These are phyloP conservation scores for Hibiscus trionum DNA, from an alignment of 345 rosid species.

Conservation along the genomic window DNA sequence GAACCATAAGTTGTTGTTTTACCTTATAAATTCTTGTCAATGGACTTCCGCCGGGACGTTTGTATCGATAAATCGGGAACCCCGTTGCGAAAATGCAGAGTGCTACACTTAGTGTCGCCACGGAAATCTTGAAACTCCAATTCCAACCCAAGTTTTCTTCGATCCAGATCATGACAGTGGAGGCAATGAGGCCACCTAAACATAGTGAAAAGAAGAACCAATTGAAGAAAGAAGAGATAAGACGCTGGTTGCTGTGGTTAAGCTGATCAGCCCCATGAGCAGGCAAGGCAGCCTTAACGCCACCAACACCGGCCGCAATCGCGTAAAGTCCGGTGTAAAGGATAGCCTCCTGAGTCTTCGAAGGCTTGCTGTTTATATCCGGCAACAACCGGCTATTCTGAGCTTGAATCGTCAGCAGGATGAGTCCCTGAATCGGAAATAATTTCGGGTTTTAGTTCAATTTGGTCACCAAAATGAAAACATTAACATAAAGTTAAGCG, in stretches of 20 bases:
- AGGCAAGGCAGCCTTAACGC: constrained; percentile 52
- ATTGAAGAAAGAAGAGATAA: constrained; percentile 45
- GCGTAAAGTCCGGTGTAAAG: constrained; percentile 42
- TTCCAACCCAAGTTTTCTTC: constrained; percentile 57
- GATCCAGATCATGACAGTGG: constrained; percentile 56
- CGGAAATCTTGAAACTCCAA: constrained; percentile 29
- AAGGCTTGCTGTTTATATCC: constrained; percentile 17
- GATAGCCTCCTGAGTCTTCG: constrained; percentile 26
- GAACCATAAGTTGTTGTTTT: not conserved
- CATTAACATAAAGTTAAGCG: not conserved
- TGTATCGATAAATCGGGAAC: constrained; percentile 35
- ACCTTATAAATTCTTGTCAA: constrained; percentile 34
- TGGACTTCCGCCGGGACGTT: constrained; percentile 45
- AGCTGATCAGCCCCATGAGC: constrained; percentile 66
- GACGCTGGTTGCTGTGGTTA: constrained; percentile 24
- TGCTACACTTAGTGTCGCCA: constrained; percentile 20
- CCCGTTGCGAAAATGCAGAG: constrained; percentile 36
- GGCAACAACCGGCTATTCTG: constrained; percentile 34
- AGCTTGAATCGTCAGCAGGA: constrained; percentile 48
- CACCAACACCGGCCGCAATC: constrained; percentile 51
- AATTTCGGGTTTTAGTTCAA: not conserved
- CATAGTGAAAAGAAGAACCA: constrained; percentile 53
- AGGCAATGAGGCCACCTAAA: constrained; percentile 39
- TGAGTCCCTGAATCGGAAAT: constrained; percentile 34
- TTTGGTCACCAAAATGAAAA: not conserved